Percentiles rank a stretch among this genome's conserved stretches.
These are phyloP conservation scores for Bacterosira constricta DNA, from an alignment of 108 stramenopile genomes.

Conservation along the genomic window DNA sequence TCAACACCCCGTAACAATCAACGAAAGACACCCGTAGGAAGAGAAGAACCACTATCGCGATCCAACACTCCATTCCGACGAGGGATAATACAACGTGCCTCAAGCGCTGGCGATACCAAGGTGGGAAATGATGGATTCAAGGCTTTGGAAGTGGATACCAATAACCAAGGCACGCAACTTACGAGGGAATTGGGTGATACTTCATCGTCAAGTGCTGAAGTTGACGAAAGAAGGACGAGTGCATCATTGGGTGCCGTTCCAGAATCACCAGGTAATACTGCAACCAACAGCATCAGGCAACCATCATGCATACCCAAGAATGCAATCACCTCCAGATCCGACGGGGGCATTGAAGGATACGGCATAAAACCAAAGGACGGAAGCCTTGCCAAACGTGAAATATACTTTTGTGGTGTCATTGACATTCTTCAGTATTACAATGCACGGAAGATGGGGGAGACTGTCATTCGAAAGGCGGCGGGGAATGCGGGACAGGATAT, in stretches of 20 bases:
- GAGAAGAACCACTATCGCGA: slow-evolving; percentile 24
- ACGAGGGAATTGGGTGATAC: too few species aligned
- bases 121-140: slow-evolving; percentile 26
- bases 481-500: slow-evolving; percentile 42
- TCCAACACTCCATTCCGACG: slow-evolving; percentile 48
- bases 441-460: slow-evolving; percentile 72
- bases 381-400: slow-evolving; percentile 19
- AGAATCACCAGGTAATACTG: neutral
- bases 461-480: slow-evolving; percentile 50
- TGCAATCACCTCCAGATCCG: slow-evolving; percentile 22
- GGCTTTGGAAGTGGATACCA: slow-evolving; percentile 19
- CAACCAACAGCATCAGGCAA: neutral
- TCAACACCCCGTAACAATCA: neutral
- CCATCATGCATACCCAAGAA: neutral
- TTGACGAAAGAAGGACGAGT: neutral
- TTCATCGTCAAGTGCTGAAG: neutral
- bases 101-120: neutral
- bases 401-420: slow-evolving; percentile 61
- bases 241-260: neutral
- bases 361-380: slow-evolving; percentile 14
- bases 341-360: slow-evolving; percentile 39
- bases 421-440: slow-evolving; percentile 89
- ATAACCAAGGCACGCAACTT: too few species aligned
- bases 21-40: neutral
- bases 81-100: slow-evolving; percentile 29